phyloP scores from a whole-genome alignment of 225 moss, liverwort and hornwort genomes.

The Physcomitrium patens region DNA sequence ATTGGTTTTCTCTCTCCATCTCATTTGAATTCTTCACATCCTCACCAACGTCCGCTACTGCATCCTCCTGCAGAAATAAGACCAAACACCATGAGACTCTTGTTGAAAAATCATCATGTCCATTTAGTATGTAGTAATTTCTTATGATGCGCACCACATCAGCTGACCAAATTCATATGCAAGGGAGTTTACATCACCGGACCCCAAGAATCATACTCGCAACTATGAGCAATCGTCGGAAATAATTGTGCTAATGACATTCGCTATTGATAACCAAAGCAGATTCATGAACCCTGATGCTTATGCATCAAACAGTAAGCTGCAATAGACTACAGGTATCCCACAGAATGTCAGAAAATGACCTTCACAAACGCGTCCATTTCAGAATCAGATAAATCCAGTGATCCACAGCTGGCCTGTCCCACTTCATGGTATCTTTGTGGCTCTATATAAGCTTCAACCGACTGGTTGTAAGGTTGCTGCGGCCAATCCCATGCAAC shows the following conservation, averaged over 20 bases:
- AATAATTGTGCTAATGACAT: conserved; percentile 8
- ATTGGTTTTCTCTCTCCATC: conserved; percentile 46
- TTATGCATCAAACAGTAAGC: conserved; percentile 1
- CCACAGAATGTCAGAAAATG: conserved; percentile 15
- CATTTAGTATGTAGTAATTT: background rate
- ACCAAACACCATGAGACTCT: conserved; percentile 24
- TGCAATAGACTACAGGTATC: background rate
- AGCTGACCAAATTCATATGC: background rate
- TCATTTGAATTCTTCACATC: conserved; percentile 45
- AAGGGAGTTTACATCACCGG: background rate
- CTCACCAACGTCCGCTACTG: conserved; percentile 31
- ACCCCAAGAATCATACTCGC: conserved; percentile 18
- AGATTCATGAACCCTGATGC: background rate
- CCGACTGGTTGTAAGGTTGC: conserved; percentile 49
- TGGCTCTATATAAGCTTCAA: conserved; percentile 31
- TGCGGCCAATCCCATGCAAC: conserved; percentile 70
- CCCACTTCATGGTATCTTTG: conserved; percentile 53
- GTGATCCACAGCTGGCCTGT: conserved; percentile 55
- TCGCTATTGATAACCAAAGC: background rate
- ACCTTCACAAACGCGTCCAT: conserved; percentile 44
- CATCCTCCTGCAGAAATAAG: conserved; percentile 30
- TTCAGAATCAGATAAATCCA: conserved; percentile 48
- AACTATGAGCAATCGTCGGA: conserved; percentile 8
- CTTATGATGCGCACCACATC: conserved; percentile 13
- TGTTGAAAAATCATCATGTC: conserved; percentile 10